Evolutionary conservation across 1,284 basidiomycete genomes (phyloP), one percentile per base, ranked within the genome.

Genomic region (Austroboletus olivaceoglutinosus): DNA sequence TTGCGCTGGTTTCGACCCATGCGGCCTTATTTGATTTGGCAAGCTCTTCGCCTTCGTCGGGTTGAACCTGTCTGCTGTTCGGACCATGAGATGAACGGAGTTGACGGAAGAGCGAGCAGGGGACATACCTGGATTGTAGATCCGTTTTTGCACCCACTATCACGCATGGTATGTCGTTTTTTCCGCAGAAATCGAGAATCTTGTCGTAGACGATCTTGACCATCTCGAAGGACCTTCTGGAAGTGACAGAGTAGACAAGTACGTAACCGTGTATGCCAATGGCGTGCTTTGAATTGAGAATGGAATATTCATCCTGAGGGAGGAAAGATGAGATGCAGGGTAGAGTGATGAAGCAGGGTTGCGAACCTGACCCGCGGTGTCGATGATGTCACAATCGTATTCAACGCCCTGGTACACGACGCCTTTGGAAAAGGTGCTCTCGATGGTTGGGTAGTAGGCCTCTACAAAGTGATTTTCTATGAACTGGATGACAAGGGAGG

Each of bases 111-210:
- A 33, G 31, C 11, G 16, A 33, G 31, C 31, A 33, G 31, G 12
- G 12, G 22, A 71, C 77, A 68, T 69, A 91, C 87, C 78, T 89
- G 69, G 66, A 78, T 64, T 73, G 78, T 68, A 99, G 73, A 76
- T 99, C 96, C 50, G 80, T 81, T 81, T 99, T 99, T 62, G 97
- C 91, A 15, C 95, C 96, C 22, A 98, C 96, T 57, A 99, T 86
- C 40, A 99, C 93, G 71, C 95, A 95, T 13, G 97, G 95, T 39
- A 98, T 89, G 58, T 86, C 84, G 54, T 87, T 85, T 47, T 93
- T 81, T 44, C 95, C 96, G 47, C 90, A 93, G 68, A 93, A 98
- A 72, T 95, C 89, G 63, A 95, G 77, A 63, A 99, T 98, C 82
- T 99, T 99, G 78, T 99, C 95, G 68, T 98, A 87, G 36, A 99